phyloP scores from a whole-genome alignment of 2,329 filamentous ascomycete genomes.

The Colletotrichum salicis region DNA sequence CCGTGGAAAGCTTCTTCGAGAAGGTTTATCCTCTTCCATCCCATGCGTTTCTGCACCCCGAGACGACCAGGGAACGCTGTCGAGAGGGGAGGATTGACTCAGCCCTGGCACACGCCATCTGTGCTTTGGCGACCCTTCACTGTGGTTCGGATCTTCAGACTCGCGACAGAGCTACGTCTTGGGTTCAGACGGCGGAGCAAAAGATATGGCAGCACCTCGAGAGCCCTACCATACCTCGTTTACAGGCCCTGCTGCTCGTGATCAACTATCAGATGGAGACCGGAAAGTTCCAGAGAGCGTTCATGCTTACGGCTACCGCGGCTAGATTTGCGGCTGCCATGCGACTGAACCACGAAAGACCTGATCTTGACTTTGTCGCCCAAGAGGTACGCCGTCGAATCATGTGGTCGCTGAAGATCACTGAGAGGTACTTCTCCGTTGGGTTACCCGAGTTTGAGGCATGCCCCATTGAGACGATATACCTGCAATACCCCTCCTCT shows the following conservation, averaged over 20 bases:
- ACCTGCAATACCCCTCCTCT: conserved; percentile 54
- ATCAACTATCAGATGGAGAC: conserved; percentile 57
- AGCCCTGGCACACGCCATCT: conserved; percentile 46
- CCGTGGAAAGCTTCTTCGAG: conserved; percentile 41
- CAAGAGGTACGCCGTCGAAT: conserved; percentile 52
- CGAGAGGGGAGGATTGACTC: conserved; percentile 44
- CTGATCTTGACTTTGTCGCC: conserved; percentile 45
- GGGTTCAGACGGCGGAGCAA: conserved; percentile 46
- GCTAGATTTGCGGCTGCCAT: conserved; percentile 50
- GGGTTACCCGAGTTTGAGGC: conserved; percentile 54
- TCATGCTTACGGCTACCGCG: conserved; percentile 49
- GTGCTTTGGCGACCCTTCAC: conserved; percentile 45
- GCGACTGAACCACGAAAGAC: conserved; percentile 52
- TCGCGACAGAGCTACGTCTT: conserved; percentile 39
- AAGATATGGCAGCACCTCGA: conserved; percentile 45
- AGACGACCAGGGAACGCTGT: conserved; percentile 45
- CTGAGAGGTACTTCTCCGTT: conserved; percentile 53
- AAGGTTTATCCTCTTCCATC: conserved; percentile 42
- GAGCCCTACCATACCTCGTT: conserved; percentile 40
- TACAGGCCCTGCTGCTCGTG: conserved; percentile 56
- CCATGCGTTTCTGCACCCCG: conserved; percentile 48
- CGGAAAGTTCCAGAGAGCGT: conserved; percentile 55
- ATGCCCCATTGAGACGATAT: conserved; percentile 50
- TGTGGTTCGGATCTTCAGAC: conserved; percentile 38
- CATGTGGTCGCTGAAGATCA: conserved; percentile 53